A percentile compares a stretch with the other conserved stretches of the same genome.
Evolutionary conservation across 2,329 filamentous ascomycete species (phyloP).

Genomic region (Calonectria pseudoreteaudii): DNA sequence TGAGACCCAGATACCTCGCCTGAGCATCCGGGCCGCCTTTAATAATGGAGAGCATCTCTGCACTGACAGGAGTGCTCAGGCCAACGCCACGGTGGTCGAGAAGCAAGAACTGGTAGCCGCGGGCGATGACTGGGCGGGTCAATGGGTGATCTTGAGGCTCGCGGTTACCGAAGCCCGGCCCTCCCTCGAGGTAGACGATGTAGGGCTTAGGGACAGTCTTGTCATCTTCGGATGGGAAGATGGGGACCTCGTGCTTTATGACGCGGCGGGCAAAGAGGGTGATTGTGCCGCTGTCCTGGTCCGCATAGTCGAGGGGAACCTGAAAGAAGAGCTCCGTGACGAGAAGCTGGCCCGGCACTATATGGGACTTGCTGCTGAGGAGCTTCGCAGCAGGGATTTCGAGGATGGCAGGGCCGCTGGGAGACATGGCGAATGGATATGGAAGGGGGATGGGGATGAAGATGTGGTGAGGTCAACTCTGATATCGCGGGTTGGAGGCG

Average conservation of each 20-base stretch:
- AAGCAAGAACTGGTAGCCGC: conserved; percentile 86
- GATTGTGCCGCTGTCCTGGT: conserved; percentile 70
- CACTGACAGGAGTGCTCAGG: conserved; percentile 82
- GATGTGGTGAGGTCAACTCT: conserved; percentile 7
- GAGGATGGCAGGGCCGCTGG: conserved; percentile 28
- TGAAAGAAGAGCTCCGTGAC: conserved; percentile 89
- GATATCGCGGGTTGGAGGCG: conserved; percentile 24
- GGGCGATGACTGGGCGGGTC: conserved; percentile 77
- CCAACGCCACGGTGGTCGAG: conserved; percentile 95
- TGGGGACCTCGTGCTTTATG: conserved; percentile 72
- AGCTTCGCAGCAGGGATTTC: conserved; percentile 53
- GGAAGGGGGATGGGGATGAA: conserved; percentile 11
- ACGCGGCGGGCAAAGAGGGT: conserved; percentile 84
- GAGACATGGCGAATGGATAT: conserved; percentile 18
- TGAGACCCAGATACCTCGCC: conserved; percentile 83
- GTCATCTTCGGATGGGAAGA: conserved; percentile 58
- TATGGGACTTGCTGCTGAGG: conserved; percentile 56
- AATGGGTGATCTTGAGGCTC: conserved; percentile 80
- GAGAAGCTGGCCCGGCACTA: conserved; percentile 72
- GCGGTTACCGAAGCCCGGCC: conserved; percentile 82
- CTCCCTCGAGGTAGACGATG: conserved; percentile 84
- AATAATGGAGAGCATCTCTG: conserved; percentile 70
- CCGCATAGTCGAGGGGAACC: conserved; percentile 83
- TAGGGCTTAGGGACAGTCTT: conserved; percentile 61
- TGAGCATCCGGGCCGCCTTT: conserved; percentile 75